phyloP scores from a whole-genome alignment of 163 green algal species.

The Volvox carteri region DNA sequence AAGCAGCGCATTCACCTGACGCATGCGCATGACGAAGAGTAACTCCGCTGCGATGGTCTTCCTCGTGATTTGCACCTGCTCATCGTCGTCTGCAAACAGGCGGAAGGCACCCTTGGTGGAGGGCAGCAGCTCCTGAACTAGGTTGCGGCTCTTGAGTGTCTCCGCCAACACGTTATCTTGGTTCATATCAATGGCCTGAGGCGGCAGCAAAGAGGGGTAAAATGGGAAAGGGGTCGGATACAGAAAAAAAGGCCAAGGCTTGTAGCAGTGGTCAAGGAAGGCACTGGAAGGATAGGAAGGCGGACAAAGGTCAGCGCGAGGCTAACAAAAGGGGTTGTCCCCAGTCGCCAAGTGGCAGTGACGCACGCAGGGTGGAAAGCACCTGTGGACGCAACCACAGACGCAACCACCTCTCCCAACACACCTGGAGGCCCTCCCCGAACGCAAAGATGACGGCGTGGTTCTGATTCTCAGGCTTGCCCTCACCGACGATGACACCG shows the following conservation, averaged over 20 bases:
- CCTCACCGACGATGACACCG: slow-evolving; percentile 89
- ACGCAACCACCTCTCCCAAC: no score
- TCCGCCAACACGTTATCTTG: slow-evolving; percentile 88
- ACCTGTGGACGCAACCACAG: no score
- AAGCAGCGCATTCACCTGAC: slow-evolving; percentile 27
- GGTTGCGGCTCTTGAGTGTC: slow-evolving; percentile 87
- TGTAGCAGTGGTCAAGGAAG: no score
- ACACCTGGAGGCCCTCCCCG: slow-evolving; percentile 83
- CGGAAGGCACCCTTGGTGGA: slow-evolving; percentile 54
- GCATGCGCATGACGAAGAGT: slow-evolving; percentile 50
- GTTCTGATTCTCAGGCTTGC: slow-evolving; percentile 96
- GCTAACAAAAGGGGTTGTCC: no score
- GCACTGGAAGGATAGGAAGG: no score
- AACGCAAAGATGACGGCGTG: slow-evolving; percentile 89
- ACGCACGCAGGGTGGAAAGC: no score
- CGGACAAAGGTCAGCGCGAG: no score
- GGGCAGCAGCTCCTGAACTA: slow-evolving; percentile 67
- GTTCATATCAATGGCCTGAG: slow-evolving; percentile 64
- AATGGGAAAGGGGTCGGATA: no score
- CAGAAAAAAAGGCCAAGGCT: no score
- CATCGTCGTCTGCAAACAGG: slow-evolving; percentile 57
- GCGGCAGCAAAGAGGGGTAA: not conserved
- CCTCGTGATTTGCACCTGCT: slow-evolving; percentile 50
- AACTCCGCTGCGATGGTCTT: slow-evolving; percentile 56
- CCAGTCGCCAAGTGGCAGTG: no score